These are phyloP conservation scores for Torulaspora pretoriensis DNA, from an alignment of 1,139 yeast genomes.

Conservation along the genomic window DNA sequence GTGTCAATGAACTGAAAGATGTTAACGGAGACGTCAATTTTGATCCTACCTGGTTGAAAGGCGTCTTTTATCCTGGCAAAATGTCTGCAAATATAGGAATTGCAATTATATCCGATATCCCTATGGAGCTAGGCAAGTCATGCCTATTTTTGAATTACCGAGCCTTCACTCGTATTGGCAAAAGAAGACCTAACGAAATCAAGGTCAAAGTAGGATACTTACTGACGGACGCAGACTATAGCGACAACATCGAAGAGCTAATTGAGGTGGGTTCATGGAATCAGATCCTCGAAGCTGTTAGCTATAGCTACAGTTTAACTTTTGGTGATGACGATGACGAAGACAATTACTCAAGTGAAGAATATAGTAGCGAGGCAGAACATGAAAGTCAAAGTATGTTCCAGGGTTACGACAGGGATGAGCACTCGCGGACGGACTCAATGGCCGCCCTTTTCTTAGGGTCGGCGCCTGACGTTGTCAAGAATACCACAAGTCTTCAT, in stretches of 20 bases:
- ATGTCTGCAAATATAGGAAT: conserved; percentile 20
- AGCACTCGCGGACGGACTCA: not conserved
- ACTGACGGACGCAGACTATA: conserved; percentile 28
- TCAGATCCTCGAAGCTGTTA: conserved; percentile 30
- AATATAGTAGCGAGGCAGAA: conserved; percentile 6
- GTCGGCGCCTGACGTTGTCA: not conserved
- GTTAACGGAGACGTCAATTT: conserved; percentile 10
- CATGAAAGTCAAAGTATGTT: not conserved
- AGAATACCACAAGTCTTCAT: not conserved
- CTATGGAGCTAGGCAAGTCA: conserved; percentile 27
- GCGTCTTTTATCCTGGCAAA: conserved; percentile 13
- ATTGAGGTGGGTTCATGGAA: conserved; percentile 33
- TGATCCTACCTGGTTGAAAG: conserved; percentile 19
- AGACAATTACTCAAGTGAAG: conserved; percentile 13
- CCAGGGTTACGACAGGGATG: not conserved
- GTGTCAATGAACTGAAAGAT: conserved; percentile 1
- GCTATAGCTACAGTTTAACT: conserved; percentile 30
- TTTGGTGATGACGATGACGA: conserved; percentile 34
- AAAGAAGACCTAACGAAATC: conserved; percentile 28
- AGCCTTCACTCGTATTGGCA: conserved; percentile 20
- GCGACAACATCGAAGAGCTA: conserved; percentile 30
- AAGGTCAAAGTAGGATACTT: conserved; percentile 35
- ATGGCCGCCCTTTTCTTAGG: not conserved
- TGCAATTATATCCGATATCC: conserved; percentile 29
- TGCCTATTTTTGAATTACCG: conserved; percentile 25